phyloP scores from a whole-genome alignment of 768 basidiomycete species.

The Pleurotus sapidus region DNA sequence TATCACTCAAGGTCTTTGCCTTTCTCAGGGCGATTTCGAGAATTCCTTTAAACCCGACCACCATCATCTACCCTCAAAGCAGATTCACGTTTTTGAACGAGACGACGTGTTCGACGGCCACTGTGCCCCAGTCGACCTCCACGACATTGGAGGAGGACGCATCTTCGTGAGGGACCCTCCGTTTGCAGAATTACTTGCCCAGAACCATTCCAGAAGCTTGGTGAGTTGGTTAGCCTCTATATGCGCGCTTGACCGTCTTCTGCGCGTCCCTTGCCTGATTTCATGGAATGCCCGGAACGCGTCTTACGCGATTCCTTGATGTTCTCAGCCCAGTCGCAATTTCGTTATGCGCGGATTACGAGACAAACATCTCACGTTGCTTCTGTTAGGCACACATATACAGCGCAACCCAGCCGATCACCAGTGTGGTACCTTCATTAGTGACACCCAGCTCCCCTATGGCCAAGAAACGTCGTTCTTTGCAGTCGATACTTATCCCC shows the following conservation, averaged over 20 bases:
- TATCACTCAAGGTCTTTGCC: not conserved
- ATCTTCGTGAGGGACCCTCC: slow-evolving; percentile 7
- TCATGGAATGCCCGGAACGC: not conserved
- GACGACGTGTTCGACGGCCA: not conserved
- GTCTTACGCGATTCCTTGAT: not conserved
- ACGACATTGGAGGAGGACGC: not conserved
- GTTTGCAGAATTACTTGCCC: not conserved
- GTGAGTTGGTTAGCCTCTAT: not conserved
- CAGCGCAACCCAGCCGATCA: not conserved
- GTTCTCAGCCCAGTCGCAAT: slow-evolving; percentile 5
- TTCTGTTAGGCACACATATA: not conserved
- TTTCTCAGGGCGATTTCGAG: slow-evolving; percentile 2
- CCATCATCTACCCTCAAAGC: not conserved
- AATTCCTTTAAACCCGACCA: slow-evolving; percentile 2
- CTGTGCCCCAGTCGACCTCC: not conserved
- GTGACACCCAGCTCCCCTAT: slow-evolving; percentile 17
- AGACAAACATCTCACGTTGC: slow-evolving; percentile 4
- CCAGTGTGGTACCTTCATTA: not conserved
- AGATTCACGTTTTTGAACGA: not conserved
- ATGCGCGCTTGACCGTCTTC: not conserved
- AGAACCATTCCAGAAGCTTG: too few relatives aligned
- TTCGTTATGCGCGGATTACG: slow-evolving; percentile 2
- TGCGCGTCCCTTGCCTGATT: not conserved
- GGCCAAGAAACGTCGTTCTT: slow-evolving; percentile 50
- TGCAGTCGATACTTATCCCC: slow-evolving; percentile 50